phyloP scores from a whole-genome alignment of 768 basidiomycete genomes.

The Serendipita sp. region DNA sequence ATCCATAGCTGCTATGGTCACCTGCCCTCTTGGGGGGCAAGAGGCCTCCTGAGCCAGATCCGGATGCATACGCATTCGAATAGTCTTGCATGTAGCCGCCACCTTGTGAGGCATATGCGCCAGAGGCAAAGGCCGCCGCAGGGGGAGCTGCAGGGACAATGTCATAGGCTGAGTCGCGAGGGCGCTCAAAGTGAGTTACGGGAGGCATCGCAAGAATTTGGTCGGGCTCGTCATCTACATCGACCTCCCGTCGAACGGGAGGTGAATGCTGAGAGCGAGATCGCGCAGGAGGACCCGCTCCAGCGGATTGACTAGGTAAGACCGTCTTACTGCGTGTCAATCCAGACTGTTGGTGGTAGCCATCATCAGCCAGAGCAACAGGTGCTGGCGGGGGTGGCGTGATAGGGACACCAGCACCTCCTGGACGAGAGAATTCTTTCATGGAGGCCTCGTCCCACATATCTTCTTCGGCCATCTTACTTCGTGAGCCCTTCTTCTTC shows the following conservation, averaged over 20 bases:
- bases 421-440: neutral
- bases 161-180: slow-evolving; percentile 1
- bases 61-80: neutral
- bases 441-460: slow-evolving; percentile 1
- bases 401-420: neutral
- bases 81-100: neutral
- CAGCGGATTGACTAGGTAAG: neutral
- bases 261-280: neutral
- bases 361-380: neutral
- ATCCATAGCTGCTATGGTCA: neutral
- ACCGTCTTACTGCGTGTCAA: neutral
- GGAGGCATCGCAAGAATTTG: neutral
- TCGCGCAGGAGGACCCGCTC: neutral
- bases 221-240: neutral
- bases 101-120: neutral
- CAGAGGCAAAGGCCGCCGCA: neutral
- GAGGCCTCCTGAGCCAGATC: neutral
- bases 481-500: neutral
- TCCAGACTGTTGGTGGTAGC: neutral
- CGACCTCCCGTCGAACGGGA: neutral
- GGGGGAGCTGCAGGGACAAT: slow-evolving; percentile 1
- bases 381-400: neutral
- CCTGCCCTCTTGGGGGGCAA: neutral
- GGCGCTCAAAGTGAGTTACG: neutral
- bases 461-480: neutral